Evolutionary conservation across 768 basidiomycete genomes (phyloP).

Genomic region (Boletus vermiculosoides): DNA sequence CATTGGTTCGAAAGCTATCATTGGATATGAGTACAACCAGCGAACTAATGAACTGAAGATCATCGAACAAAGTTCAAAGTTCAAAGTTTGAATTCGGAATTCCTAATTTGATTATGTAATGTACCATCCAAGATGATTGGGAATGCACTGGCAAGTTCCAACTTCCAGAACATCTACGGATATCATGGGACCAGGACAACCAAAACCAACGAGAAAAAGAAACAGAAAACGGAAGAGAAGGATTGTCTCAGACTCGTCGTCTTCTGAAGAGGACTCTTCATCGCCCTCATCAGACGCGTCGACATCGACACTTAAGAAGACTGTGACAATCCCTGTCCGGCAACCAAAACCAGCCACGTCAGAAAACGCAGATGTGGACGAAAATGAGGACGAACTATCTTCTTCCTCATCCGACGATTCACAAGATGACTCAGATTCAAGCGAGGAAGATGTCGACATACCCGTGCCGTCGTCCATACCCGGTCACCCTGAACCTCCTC

Average conservation of each 20-base stretch:
- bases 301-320: constrained; percentile 8
- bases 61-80: too few species aligned
- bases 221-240: constrained; percentile 56
- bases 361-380: constrained; percentile 1
- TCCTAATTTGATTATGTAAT: too few species aligned
- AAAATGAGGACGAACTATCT: constrained; percentile 11
- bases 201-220: constrained; percentile 41
- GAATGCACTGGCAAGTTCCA: background rate
- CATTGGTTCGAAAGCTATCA: too few species aligned
- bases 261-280: constrained; percentile 36
- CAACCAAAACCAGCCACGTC: constrained; percentile 1
- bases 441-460: constrained; percentile 3
- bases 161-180: background rate
- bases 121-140: too few species aligned
- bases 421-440: background rate
- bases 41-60: too few species aligned
- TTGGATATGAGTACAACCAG: too few species aligned
- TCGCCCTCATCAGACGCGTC: constrained; percentile 21
- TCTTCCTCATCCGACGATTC: constrained; percentile 22
- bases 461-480: background rate
- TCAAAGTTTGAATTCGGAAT: too few species aligned
- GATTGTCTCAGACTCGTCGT: constrained; percentile 42
- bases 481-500: background rate
- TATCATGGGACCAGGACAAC: constrained; percentile 30
- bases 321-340: constrained; percentile 9